phyloP scores from a whole-genome alignment of 345 rosid genomes.

The rapeseed (Brassica napus) region Da-Ae NC_063449.1:21998001-21998500 shows the following conservation, averaged over 20 bases:
- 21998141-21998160: constrained; percentile 46
- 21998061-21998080: constrained; percentile 51
- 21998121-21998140: constrained; percentile 47
- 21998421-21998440: constrained; percentile 56
- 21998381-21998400: too few relatives aligned
- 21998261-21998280: constrained; percentile 55
- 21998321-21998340: not conserved
- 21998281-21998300: constrained; percentile 37
- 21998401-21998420: constrained; percentile 46
- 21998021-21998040: not conserved
- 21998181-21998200: constrained; percentile 47
- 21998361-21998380: too few relatives aligned
- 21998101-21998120: constrained; percentile 53
- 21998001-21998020: not conserved
- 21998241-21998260: constrained; percentile 32
- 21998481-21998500: constrained; percentile 24
- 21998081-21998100: constrained; percentile 46
- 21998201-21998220: constrained; percentile 60
- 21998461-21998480: constrained; percentile 42
- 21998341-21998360: not conserved
- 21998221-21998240: constrained; percentile 49
- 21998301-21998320: not conserved
- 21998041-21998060: constrained; percentile 27
- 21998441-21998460: constrained; percentile 44
- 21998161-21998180: constrained; percentile 58